These are phyloP conservation scores for Leishmania major DNA, from an alignment of 208 protist species.

Conservation along the genomic window DNA sequence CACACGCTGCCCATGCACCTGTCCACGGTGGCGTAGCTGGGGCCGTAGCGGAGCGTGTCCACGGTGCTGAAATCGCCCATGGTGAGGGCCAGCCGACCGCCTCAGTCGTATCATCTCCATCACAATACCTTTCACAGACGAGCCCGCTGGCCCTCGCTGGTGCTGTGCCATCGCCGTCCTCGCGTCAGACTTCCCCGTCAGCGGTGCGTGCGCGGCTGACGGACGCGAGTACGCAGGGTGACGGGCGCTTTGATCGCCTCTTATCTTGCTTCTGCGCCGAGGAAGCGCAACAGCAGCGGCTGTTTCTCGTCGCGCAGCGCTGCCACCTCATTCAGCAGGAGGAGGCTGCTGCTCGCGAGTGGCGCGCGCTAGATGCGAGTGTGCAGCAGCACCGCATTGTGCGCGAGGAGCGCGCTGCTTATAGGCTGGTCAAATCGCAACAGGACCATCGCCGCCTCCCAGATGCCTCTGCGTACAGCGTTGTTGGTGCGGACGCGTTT, in stretches of 20 bases:
- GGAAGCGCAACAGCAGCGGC: neutral
- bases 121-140: neutral
- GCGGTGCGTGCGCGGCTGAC: neutral
- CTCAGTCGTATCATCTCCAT: neutral
- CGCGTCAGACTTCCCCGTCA: neutral
- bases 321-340: neutral
- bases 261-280: neutral
- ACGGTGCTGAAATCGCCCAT: neutral
- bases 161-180: neutral
- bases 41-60: neutral
- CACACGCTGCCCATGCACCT: neutral
- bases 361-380: conserved; percentile 15
- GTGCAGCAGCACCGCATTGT: conserved; percentile 16
- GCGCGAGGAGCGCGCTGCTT: conserved; percentile 19
- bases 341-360: conserved; percentile 19
- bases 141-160: neutral
- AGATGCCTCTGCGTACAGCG: neutral
- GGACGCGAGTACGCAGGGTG: neutral
- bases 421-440: neutral
- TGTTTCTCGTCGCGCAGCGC: neutral
- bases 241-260: neutral
- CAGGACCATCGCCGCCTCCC: neutral
- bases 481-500: neutral
- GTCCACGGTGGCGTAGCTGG: neutral
- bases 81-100: neutral